Base-by-base conservation (phyloP, 495 filamentous ascomycete species). In the Bacidia rubella region DNA sequence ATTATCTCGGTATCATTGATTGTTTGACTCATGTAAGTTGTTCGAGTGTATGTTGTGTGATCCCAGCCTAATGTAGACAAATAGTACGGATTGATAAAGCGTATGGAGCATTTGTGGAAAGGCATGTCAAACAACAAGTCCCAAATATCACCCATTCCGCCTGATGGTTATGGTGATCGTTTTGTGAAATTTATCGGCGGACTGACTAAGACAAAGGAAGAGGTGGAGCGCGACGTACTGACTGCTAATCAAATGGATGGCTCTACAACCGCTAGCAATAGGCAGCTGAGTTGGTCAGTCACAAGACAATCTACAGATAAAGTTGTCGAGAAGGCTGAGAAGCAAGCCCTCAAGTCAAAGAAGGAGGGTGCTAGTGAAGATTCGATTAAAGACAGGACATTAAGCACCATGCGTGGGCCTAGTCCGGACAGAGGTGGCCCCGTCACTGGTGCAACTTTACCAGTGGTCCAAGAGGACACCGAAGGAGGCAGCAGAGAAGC, bases 1-100 rank as follows among this genome's bases (percentile, higher is more conserved):
- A 97, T 61, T 99, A 97, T 63, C 76, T 99, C 5, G 92, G 92
- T 11, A 92, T 99, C 56, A 97, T 97, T 63, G 93, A 97, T 66
- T 97, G 90, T 64, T 68, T 99, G 62, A 99, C 92, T 38, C 87
- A 95, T 67, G 87, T 92, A 72, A 75, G 84, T 76, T 47, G 17
- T 5, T 40, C 44, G 25, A 2, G 11, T 15, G 1, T n/a, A n/a
- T 40, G 11, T 51, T 20, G n/a, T 5, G 11, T 5, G 2, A 9
- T 22, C 35, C 17, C 23, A 25, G 46, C 21, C 54, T 49, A 25
- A 49, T 21, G 38, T 29, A 49, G 11, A 47, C 68, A 74, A 64
- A 74, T 53, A 90, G 85, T 95, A 95, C 63, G 86, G 83, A 50
- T 80, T 85, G 44, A 72, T 90, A 63, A 98, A 97, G 66, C 85